Evolutionary conservation across 2,329 filamentous ascomycete genomes (phyloP), one percentile per base, ranked within the genome.

Genomic region (Pseudocercospora crystallina): DNA sequence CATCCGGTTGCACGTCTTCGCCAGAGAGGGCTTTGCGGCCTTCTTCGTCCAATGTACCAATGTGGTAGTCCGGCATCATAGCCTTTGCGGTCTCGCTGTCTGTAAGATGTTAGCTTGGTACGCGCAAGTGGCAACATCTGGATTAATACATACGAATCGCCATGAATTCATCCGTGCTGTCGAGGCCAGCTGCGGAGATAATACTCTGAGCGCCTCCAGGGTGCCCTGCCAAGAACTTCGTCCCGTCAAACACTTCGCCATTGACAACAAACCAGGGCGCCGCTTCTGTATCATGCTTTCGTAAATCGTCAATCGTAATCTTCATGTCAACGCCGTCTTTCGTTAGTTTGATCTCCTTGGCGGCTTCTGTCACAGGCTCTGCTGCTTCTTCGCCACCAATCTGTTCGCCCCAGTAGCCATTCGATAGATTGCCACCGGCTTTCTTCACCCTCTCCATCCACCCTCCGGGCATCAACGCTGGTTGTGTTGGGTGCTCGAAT

Each of bases 361-460:
- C 75, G 8, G 72, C 70, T 58, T 83, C 80, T 32, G 79, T 55
- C 1, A 64, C 74, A 2, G 73, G 68, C 29, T 67, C 68, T 2
- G 63, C 59, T 1, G 69, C 65, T 5, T 75, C 73, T 44, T 76
- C 78, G 1, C 80, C 81, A 2, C 78, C 76, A 33, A 83, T 69
- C 54, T 76, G 82, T 66, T 95, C 89, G 7, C 90, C 91, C 90
- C 91, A 96, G 63, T 84, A 85, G 0, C 89, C 87, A 60, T 95
- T 95, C 5, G 79, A 76, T 13, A 96, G 74, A 63, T 95, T 84
- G 0, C 90, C 89, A 1, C 91, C 90, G 0, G 78, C 76, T 58
- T 89, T 90, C 70, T 95, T 96, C 17, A 94, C 85, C 12, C 86
- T 79, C 63, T 95, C 90, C 91, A 96, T 96, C 91, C 91, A 96